A percentile compares a stretch with the other conserved stretches of the same genome.
These are phyloP conservation scores for Tricholoma furcatifolium DNA, from an alignment of 768 basidiomycete genomes.

Conservation along the genomic window DNA sequence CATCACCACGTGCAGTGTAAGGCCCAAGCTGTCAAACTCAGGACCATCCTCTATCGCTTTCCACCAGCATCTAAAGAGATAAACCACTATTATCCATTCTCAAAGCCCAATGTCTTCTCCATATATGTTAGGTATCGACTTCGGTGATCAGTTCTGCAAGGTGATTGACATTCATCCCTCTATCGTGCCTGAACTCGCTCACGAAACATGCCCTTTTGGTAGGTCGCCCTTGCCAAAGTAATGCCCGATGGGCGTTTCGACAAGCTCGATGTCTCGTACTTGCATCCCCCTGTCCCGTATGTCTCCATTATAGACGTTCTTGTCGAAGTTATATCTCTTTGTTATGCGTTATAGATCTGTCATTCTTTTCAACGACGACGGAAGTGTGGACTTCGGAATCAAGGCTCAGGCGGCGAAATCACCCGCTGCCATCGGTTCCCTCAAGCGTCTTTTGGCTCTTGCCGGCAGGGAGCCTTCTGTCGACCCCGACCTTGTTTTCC, in stretches of 20 bases:
- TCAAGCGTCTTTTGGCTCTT: not conserved
- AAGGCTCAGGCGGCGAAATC: not conserved
- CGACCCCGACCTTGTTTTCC: not conserved
- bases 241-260: not conserved
- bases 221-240: not conserved
- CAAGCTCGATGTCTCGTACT: not conserved
- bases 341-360: not conserved
- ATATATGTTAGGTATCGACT: not conserved
- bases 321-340: not conserved
- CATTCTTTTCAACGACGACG: not conserved
- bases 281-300: not conserved
- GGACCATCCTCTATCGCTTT: not conserved
- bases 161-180: not conserved
- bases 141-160: slow-evolving; percentile 1
- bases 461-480: not conserved
- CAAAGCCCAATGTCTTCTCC: not conserved
- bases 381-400: not conserved
- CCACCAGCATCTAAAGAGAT: not conserved
- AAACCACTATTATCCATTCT: not conserved
- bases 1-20: too few species aligned
- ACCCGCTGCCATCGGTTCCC: not conserved
- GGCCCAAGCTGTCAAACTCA: too few species aligned
- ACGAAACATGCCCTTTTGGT: not conserved
- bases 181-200: not conserved
- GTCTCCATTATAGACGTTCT: not conserved